Evolutionary conservation across 768 basidiomycete genomes (phyloP).

Genomic region (Filobasidium wieringae): DNA sequence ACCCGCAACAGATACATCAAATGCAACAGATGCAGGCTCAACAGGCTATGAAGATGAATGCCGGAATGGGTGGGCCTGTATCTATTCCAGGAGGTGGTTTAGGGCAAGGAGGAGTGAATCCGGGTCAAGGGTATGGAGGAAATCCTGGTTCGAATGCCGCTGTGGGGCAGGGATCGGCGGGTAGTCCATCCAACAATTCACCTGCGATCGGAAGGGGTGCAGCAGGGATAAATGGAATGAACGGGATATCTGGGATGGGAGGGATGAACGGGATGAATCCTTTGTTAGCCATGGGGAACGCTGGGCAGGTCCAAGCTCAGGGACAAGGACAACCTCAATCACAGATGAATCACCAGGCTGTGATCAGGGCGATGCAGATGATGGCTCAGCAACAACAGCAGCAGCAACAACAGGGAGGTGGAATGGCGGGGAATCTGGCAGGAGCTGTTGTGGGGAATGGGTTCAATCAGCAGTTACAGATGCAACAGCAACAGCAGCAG

Average conservation of each 20-base stretch:
- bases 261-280: neutral
- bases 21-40: conserved; percentile 11
- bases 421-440: neutral
- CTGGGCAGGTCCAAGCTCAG: conserved; percentile 3
- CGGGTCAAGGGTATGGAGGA: too few relatives aligned
- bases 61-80: neutral
- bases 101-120: neutral
- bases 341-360: neutral
- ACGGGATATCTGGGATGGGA: neutral
- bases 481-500: conserved; percentile 14
- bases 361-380: neutral
- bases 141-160: neutral
- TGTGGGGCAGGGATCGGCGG: neutral
- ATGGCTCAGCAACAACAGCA: conserved; percentile 11
- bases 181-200: conserved; percentile 4
- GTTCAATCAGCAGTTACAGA: neutral
- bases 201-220: neutral
- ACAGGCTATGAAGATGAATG: conserved; percentile 9
- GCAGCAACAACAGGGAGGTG: conserved; percentile 4
- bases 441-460: neutral
- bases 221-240: neutral
- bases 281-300: too few relatives aligned
- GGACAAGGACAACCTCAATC: neutral
- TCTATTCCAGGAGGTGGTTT: neutral
- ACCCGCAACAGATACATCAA: neutral